Evolutionary conservation across 2,329 filamentous ascomycete genomes (phyloP).

Genomic region (Cryoendolithus antarcticus): DNA sequence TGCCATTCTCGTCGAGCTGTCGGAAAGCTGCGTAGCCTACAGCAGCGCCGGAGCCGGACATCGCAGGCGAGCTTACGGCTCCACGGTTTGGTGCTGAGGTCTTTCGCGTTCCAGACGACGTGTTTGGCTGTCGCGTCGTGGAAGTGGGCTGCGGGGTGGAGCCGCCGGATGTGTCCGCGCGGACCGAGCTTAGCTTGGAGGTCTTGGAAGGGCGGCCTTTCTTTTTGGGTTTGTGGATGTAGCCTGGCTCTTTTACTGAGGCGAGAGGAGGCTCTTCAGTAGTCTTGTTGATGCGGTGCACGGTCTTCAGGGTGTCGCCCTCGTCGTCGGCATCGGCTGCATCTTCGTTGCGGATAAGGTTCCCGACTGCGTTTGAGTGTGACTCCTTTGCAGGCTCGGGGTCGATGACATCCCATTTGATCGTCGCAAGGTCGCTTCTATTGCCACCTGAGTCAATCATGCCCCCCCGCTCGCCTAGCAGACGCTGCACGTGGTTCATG

Average conservation of each 20-base stretch:
- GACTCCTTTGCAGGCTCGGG: slow-evolving; percentile 30
- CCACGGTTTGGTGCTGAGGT: neutral
- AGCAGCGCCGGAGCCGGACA: slow-evolving; percentile 4
- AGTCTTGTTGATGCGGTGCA: no score
- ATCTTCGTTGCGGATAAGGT: no score
- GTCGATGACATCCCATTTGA: slow-evolving; percentile 51
- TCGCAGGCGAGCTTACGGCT: no score
- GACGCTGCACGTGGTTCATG: slow-evolving; percentile 32
- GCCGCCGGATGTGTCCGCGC: no score
- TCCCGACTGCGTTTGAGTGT: no score
- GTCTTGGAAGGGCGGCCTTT: no score
- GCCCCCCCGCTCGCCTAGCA: slow-evolving; percentile 21
- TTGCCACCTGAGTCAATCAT: slow-evolving; percentile 28
- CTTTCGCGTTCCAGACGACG: neutral
- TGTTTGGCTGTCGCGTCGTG: slow-evolving; percentile 1
- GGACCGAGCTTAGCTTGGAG: no score
- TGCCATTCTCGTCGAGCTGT: slow-evolving; percentile 20
- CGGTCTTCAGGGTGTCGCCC: no score
- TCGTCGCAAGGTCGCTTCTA: slow-evolving; percentile 40
- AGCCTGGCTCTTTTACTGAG: no score
- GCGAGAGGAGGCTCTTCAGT: no score
- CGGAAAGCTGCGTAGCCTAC: slow-evolving; percentile 34
- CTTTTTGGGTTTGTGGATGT: no score
- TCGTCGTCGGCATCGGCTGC: no score
- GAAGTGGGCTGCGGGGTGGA: neutral